Evolutionary conservation across 257 asterid species (phyloP).

Genomic region (Solanum arcanum): DNA sequence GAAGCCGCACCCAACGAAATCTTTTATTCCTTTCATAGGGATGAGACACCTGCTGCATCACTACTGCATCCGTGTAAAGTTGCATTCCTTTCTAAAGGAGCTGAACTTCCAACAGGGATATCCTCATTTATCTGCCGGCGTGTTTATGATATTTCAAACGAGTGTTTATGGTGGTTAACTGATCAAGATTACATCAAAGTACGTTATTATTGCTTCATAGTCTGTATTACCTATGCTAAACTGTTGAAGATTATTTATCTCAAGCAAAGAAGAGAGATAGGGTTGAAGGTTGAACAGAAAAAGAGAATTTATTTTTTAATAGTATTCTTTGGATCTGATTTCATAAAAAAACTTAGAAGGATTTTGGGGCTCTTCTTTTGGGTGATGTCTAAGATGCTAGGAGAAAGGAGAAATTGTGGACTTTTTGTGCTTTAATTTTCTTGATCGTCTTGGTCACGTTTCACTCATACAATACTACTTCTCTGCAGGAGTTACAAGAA

Average conservation of each 20-base stretch:
- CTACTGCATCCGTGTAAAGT: constrained; percentile 93
- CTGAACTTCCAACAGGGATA: constrained; percentile 60
- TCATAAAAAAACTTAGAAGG: neutral
- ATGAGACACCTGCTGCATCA: constrained; percentile 77
- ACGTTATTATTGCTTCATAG: constrained; percentile 19
- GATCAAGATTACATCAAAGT: constrained; percentile 75
- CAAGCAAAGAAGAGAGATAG: neutral
- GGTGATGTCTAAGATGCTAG: neutral
- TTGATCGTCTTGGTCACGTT: neutral
- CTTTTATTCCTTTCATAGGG: constrained; percentile 76
- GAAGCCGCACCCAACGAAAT: constrained; percentile 80
- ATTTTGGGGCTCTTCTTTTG: neutral
- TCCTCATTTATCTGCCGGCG: constrained; percentile 83
- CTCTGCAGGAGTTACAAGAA: constrained; percentile 65
- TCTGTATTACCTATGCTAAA: neutral
- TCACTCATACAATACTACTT: neutral
- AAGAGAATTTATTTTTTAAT: neutral
- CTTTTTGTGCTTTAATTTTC: neutral
- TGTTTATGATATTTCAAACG: constrained; percentile 44
- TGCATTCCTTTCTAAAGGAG: constrained; percentile 90
- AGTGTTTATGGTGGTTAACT: constrained; percentile 68
- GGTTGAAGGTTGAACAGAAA: neutral
- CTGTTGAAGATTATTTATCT: neutral
- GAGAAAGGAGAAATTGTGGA: neutral
- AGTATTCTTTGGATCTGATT: neutral